Percentiles rank a stretch among this genome's conserved stretches.
These are phyloP conservation scores for Calocybe cyanea DNA, from an alignment of 768 basidiomycete species.

Conservation along the genomic window DNA sequence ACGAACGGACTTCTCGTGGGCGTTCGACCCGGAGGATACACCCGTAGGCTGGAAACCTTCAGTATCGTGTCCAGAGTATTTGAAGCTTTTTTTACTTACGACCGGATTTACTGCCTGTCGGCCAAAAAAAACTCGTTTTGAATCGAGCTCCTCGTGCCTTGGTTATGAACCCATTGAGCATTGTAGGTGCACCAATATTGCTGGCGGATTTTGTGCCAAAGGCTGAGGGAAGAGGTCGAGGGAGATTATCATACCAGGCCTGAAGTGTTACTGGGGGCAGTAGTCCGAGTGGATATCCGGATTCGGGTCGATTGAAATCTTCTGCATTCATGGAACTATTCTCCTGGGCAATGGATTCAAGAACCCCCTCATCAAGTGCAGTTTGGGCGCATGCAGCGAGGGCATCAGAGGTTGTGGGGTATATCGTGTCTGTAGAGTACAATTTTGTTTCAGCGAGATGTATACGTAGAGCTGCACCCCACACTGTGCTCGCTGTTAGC, in stretches of 20 bases:
- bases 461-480: constrained; percentile 8
- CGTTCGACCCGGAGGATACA: constrained; percentile 58
- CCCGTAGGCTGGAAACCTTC: constrained; percentile 25
- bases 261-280: constrained; percentile 40
- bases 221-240: constrained; percentile 57
- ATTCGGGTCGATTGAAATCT: not conserved
- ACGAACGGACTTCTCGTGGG: constrained; percentile 49
- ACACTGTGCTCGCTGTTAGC: not conserved
- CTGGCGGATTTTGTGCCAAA: constrained; percentile 40
- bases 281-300: not conserved
- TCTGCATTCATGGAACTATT: not conserved
- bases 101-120: constrained; percentile 36
- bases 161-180: constrained; percentile 50
- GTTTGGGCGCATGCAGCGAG: constrained; percentile 1
- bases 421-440: constrained; percentile 2
- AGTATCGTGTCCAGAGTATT: not conserved
- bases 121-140: constrained; percentile 35
- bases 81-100: constrained; percentile 31
- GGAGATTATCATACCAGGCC: constrained; percentile 60
- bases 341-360: not conserved
- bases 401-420: not conserved
- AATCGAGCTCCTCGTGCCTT: constrained; percentile 48
- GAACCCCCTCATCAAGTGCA: not conserved
- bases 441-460: not conserved
- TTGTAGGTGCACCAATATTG: constrained; percentile 52